These are phyloP conservation scores for Saksenaea vasiformis DNA, from an alignment of 371 early-diverging fungal species.

Conservation along the genomic window DNA sequence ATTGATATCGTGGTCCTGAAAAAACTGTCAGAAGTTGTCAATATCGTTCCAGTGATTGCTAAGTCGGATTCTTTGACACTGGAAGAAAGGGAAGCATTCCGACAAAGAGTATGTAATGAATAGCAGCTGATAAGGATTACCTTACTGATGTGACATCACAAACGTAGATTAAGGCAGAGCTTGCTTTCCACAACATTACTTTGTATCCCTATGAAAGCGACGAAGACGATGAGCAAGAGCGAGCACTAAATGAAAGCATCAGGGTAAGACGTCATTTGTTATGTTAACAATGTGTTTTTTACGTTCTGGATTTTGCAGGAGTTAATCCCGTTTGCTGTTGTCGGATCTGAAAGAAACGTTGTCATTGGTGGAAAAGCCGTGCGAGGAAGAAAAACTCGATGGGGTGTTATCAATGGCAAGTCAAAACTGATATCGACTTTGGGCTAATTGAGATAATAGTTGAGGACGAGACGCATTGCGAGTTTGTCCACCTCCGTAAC, in stretches of 20 bases:
- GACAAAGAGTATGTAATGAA: conserved; percentile 55
- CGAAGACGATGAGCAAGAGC: conserved; percentile 82
- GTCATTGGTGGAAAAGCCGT: conserved; percentile 80
- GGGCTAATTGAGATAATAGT: conserved; percentile 27
- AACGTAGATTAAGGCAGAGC: conserved; percentile 78
- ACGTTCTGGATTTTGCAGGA: conserved; percentile 35
- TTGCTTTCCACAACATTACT: conserved; percentile 87
- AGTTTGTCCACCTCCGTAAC: conserved; percentile 81
- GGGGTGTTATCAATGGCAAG: conserved; percentile 69
- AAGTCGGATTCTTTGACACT: conserved; percentile 81
- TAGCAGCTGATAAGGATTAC: neutral
- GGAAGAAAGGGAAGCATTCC: conserved; percentile 72
- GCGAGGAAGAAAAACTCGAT: conserved; percentile 70
- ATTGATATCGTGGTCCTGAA: conserved; percentile 73
- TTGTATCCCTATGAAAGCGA: conserved; percentile 84
- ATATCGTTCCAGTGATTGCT: conserved; percentile 82
- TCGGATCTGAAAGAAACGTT: conserved; percentile 82
- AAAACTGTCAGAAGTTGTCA: conserved; percentile 68
- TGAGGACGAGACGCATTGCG: conserved; percentile 70
- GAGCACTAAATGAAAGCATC: conserved; percentile 71
- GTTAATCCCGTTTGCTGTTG: conserved; percentile 82
- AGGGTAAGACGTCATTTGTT: conserved; percentile 28
- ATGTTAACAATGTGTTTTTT: neutral
- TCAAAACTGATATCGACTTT: neutral
- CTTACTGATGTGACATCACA: neutral